These are phyloP conservation scores for Rhynchospora pubera DNA, from an alignment of 176 grass and related monocot species.

Conservation along the genomic window DNA sequence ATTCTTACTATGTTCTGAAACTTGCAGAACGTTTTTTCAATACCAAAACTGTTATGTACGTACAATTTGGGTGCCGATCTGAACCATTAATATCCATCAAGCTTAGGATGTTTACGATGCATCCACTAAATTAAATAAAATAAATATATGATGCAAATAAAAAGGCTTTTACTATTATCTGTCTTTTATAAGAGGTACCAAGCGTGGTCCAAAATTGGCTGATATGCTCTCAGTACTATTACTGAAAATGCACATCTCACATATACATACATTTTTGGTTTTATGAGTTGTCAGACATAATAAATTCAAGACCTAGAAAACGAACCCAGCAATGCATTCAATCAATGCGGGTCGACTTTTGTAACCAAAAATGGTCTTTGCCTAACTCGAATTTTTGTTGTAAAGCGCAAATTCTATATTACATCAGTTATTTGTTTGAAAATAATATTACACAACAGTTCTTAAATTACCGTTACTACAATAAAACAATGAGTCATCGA, in stretches of 20 bases:
- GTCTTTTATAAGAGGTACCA: background rate
- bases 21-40: no score
- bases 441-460: no score
- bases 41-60: no score
- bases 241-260: background rate
- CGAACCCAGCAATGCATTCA: background rate
- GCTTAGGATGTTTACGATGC: no score
- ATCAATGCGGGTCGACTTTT: background rate
- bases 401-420: background rate
- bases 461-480: no score
- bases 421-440: background rate
- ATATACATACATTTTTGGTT: background rate
- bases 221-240: background rate
- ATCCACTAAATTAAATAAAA: no score
- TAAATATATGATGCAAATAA: background rate
- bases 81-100: background rate
- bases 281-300: background rate
- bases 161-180: background rate
- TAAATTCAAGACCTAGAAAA: slow-evolving; percentile 17
- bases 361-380: background rate
- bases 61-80: background rate
- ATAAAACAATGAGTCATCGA: no score
- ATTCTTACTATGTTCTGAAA: no score
- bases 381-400: no score
- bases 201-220: slow-evolving; percentile 4